Conservation (phyloP, 1,139 yeast species). For the Blastobotrys proliferans region DNA sequence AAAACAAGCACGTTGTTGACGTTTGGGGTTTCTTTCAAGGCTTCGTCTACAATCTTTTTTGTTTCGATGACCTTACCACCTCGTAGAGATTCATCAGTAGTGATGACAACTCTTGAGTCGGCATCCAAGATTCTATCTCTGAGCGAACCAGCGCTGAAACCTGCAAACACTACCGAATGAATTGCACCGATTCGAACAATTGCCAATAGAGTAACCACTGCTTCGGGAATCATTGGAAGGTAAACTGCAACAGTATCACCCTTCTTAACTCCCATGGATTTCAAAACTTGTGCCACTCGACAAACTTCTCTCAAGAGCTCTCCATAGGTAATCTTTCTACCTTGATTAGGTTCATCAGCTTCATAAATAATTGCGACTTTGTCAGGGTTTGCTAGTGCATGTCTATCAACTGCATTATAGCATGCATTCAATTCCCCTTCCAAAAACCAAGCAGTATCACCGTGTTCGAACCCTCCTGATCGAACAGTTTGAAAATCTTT, state of each 20-base stretch:
- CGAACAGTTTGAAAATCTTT: constrained; percentile 66
- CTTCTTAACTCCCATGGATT: constrained; percentile 80
- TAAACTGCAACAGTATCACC: constrained; percentile 97
- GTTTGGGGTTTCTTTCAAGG: constrained; percentile 69
- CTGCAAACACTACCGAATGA: constrained; percentile 96
- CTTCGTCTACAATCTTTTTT: constrained; percentile 93
- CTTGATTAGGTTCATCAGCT: constrained; percentile 84
- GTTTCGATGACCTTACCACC: constrained; percentile 92
- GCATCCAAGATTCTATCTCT: constrained; percentile 90
- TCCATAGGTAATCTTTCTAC: constrained; percentile 68
- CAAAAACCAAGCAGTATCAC: constrained; percentile 89
- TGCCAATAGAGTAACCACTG: constrained; percentile 89
- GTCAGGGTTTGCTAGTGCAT: constrained; percentile 81
- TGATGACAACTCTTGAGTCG: constrained; percentile 79
- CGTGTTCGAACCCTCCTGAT: constrained; percentile 67
- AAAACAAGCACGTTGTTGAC: constrained; percentile 81
- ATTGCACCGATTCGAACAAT: constrained; percentile 93
- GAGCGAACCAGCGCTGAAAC: constrained; percentile 91
- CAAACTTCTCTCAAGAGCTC: constrained; percentile 85
- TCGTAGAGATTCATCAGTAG: constrained; percentile 94
- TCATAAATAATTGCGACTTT: constrained; percentile 86
- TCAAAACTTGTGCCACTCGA: constrained; percentile 80
- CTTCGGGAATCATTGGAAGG: constrained; percentile 97
- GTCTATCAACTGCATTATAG: constrained; percentile 95
- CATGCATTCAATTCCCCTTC: constrained; percentile 93